A percentile compares a stretch with the other conserved stretches of the same genome.
These are phyloP conservation scores for Coccomyxa sp. DNA, from an alignment of 139 green algal species.

Conservation along the genomic window DNA sequence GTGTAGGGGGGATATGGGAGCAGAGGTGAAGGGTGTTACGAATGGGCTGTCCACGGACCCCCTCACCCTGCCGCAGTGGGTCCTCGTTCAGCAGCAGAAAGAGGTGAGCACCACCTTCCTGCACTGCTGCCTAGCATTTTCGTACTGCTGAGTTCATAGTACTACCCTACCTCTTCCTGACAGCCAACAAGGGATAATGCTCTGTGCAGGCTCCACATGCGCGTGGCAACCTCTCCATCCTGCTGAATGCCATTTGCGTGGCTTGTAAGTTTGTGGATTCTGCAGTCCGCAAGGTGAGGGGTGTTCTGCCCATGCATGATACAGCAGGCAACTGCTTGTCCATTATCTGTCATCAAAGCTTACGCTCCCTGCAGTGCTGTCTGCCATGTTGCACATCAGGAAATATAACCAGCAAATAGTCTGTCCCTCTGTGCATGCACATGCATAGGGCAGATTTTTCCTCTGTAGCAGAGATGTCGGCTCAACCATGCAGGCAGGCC, in stretches of 20 bases:
- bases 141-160: no score
- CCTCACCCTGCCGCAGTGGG: slow-evolving; percentile 30
- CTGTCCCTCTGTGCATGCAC: not conserved
- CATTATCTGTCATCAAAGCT: no score
- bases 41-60: slow-evolving; percentile 28
- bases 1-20: no score
- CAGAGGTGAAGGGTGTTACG: no score
- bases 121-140: no score
- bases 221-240: slow-evolving; percentile 42
- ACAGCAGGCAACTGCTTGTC: no score
- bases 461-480: no score
- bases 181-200: no score
- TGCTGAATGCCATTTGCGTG: slow-evolving; percentile 56
- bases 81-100: slow-evolving; percentile 41
- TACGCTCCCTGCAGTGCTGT: not conserved
- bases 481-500: slow-evolving; percentile 34
- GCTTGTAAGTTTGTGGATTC: slow-evolving; percentile 61
- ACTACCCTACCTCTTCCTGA: no score
- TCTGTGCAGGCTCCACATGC: slow-evolving; percentile 24
- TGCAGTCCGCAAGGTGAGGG: slow-evolving; percentile 41
- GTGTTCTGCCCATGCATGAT: no score
- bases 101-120: no score
- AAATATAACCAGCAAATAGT: not conserved
- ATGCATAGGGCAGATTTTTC: no score
- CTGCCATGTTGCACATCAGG: not conserved